Evolutionary conservation across 2,329 filamentous ascomycete genomes (phyloP).

Genomic region (Fusarium dlaminii): DNA sequence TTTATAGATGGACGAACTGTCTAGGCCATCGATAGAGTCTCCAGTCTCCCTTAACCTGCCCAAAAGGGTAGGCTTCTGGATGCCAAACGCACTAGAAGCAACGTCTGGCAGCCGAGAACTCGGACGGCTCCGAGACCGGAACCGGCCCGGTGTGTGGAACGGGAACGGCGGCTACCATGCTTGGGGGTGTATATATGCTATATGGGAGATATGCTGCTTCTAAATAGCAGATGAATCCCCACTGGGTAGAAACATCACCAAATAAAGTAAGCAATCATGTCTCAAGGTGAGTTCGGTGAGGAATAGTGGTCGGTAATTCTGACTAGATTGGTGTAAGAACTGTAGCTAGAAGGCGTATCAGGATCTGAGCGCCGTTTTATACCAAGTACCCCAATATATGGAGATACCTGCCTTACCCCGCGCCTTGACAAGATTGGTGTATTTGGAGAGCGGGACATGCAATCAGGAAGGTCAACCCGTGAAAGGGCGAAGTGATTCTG

Average conservation of each 20-base stretch:
- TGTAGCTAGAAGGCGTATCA: constrained; percentile 25
- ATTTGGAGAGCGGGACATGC: constrained; percentile 7
- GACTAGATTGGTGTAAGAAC: constrained; percentile 1
- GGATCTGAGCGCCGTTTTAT: not conserved
- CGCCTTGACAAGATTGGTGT: constrained; percentile 3
- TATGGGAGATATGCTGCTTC: not conserved
- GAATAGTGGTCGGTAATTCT: constrained; percentile 3
- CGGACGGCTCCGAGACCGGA: constrained; percentile 37
- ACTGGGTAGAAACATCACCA: not conserved
- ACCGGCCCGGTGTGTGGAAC: constrained; percentile 36
- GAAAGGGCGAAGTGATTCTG: not conserved
- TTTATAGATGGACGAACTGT: not conserved
- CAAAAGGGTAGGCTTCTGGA: constrained; percentile 35
- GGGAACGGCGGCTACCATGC: constrained; percentile 17
- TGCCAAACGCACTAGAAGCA: not conserved
- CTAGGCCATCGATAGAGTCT: not conserved
- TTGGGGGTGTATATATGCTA: not conserved
- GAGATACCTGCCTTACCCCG: constrained; percentile 19
- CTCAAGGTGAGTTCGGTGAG: constrained; percentile 22
- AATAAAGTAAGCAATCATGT: constrained; percentile 8
- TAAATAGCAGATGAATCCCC: not conserved
- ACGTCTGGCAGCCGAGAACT: constrained; percentile 2
- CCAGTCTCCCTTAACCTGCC: constrained; percentile 31
- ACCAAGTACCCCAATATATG: constrained; percentile 16
- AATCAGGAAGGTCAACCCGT: constrained; percentile 34